Evolutionary conservation across 768 basidiomycete genomes (phyloP).

Genomic region (Leccinum subgranulosum): DNA sequence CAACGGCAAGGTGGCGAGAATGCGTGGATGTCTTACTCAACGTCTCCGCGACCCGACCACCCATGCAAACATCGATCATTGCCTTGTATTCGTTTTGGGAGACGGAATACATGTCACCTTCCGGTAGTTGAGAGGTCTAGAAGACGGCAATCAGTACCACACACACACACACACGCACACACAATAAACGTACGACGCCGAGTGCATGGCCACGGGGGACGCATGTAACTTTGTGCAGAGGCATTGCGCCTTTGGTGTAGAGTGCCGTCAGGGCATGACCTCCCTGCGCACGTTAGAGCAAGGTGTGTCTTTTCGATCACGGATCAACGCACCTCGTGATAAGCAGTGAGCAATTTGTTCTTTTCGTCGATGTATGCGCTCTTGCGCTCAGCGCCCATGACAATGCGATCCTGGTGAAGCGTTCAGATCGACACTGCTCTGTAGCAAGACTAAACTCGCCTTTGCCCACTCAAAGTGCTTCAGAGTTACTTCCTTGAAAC

Average conservation of each 20-base stretch:
- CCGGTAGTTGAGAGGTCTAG: slow-evolving; percentile 74
- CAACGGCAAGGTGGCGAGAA: neutral
- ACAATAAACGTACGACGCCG: slow-evolving; percentile 60
- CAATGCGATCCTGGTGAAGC: slow-evolving; percentile 72
- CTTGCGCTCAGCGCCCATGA: slow-evolving; percentile 96
- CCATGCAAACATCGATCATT: slow-evolving; percentile 88
- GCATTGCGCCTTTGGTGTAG: slow-evolving; percentile 94
- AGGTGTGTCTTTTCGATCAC: neutral
- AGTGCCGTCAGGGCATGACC: slow-evolving; percentile 94
- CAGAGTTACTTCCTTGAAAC: slow-evolving; percentile 62
- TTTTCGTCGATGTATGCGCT: slow-evolving; percentile 86
- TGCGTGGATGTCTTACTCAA: slow-evolving; percentile 48
- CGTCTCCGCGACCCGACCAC: slow-evolving; percentile 94
- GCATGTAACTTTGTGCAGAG: slow-evolving; percentile 96
- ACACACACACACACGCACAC: neutral
- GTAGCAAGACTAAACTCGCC: slow-evolving; percentile 37
- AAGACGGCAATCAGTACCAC: slow-evolving; percentile 8
- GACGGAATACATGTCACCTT: slow-evolving; percentile 71
- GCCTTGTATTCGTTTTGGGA: slow-evolving; percentile 74
- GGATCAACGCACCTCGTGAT: slow-evolving; percentile 72
- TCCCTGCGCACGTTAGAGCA: slow-evolving; percentile 45
- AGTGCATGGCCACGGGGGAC: slow-evolving; percentile 94
- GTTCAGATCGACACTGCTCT: neutral
- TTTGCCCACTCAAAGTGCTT: slow-evolving; percentile 98
- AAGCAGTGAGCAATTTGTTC: slow-evolving; percentile 86